A percentile compares a stretch with the other conserved stretches of the same genome.
phyloP scores from a whole-genome alignment of 2,329 filamentous ascomycete species.

The Hypoxylon sp. region DNA sequence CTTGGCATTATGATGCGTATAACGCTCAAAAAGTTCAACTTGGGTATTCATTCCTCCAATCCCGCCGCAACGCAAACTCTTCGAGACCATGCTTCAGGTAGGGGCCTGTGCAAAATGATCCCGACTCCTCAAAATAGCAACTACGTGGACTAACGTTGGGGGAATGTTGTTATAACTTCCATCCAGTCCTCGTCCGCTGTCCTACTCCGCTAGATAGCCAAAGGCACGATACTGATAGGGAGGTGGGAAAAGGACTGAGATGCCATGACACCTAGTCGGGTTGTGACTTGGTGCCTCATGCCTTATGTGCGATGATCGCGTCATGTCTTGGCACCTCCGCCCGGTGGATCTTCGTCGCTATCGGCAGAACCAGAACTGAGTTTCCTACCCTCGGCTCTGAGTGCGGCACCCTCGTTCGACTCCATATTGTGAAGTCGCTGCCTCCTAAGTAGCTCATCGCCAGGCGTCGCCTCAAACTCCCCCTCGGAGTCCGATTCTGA shows the following conservation, averaged over 20 bases:
- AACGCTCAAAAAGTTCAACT: slow-evolving; percentile 25
- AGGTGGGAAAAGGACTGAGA: neutral
- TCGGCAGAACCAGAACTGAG: slow-evolving; percentile 52
- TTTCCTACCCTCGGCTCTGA: slow-evolving; percentile 47
- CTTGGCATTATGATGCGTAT: slow-evolving; percentile 18
- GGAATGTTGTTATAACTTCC: slow-evolving; percentile 22
- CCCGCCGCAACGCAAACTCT: slow-evolving; percentile 9
- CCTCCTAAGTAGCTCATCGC: slow-evolving; percentile 57
- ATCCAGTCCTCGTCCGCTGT: slow-evolving; percentile 9
- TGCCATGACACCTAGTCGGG: slow-evolving; percentile 4
- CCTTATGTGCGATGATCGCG: slow-evolving; percentile 25
- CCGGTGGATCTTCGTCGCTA: slow-evolving; percentile 52
- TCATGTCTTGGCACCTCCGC: slow-evolving; percentile 51
- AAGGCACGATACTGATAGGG: neutral
- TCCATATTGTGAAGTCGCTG: slow-evolving; percentile 54
- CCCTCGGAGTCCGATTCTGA: slow-evolving; percentile 55
- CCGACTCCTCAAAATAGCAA: slow-evolving; percentile 14
- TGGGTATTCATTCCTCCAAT: slow-evolving; percentile 28
- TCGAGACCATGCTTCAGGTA: slow-evolving; percentile 14
- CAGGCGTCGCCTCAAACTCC: slow-evolving; percentile 57
- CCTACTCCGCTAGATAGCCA: neutral
- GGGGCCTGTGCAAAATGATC: slow-evolving; percentile 11
- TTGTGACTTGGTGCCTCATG: slow-evolving; percentile 29
- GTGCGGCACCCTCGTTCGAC: slow-evolving; percentile 49
- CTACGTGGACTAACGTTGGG: slow-evolving; percentile 18